Evolutionary conservation across 2,329 filamentous ascomycete genomes (phyloP).

Genomic region (Cytospora piceae): DNA sequence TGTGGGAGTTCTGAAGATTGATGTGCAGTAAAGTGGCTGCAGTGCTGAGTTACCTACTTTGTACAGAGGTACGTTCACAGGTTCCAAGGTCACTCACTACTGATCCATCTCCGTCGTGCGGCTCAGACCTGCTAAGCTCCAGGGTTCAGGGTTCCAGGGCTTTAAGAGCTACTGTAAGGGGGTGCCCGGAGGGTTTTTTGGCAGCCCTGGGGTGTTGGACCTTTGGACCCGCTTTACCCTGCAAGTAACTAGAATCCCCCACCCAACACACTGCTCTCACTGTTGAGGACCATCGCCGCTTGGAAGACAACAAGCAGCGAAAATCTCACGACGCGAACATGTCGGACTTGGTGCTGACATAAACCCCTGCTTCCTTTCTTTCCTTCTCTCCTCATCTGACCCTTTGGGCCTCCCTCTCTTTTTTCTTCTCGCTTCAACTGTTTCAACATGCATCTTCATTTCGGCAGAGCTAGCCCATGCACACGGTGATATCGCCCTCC

Average conservation of each 20-base stretch:
- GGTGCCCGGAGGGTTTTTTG: neutral
- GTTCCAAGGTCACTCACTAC: neutral
- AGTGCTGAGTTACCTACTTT: neutral
- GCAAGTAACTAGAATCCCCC: neutral
- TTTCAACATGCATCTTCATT: slow-evolving; percentile 15
- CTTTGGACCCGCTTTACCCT: neutral
- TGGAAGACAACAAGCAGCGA: slow-evolving; percentile 11
- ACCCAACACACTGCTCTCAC: slow-evolving; percentile 3
- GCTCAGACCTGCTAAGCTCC: neutral
- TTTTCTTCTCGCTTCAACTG: neutral
- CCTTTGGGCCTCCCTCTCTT: neutral
- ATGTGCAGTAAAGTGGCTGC: slow-evolving; percentile 2
- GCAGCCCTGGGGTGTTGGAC: neutral
- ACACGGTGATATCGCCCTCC: slow-evolving; percentile 16
- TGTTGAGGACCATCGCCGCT: slow-evolving; percentile 1
- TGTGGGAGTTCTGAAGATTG: neutral
- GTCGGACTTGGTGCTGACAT: slow-evolving; percentile 16
- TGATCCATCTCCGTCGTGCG: neutral
- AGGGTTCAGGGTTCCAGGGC: neutral
- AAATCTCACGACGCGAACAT: slow-evolving; percentile 11
- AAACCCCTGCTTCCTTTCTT: neutral
- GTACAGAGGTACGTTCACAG: no score
- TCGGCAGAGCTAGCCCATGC: slow-evolving; percentile 1
- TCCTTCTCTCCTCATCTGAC: neutral
- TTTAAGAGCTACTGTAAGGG: neutral